Evolutionary conservation across 1,284 basidiomycete species (phyloP).

Genomic region (Ustilago bromivora): DNA sequence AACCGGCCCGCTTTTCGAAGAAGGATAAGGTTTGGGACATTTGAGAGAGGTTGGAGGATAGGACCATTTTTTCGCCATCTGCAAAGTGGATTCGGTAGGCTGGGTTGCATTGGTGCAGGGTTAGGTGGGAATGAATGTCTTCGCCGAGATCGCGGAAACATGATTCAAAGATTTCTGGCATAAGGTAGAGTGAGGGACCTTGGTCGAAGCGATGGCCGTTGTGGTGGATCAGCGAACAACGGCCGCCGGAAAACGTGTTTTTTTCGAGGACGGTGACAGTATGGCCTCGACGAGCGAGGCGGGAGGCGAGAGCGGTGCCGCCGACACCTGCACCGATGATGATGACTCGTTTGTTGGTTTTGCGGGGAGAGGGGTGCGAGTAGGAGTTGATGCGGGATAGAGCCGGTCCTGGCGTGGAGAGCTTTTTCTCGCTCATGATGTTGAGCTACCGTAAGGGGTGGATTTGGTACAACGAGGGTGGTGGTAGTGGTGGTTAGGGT

Average conservation of each 20-base stretch:
- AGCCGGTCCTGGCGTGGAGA: constrained; percentile 7
- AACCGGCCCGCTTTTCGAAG: constrained; percentile 73
- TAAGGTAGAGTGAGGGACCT: constrained; percentile 72
- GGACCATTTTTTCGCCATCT: constrained; percentile 67
- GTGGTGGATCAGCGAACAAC: constrained; percentile 73
- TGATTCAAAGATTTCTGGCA: constrained; percentile 72
- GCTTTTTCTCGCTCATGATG: neutral
- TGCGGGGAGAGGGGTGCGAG: neutral
- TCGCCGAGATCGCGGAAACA: constrained; percentile 72
- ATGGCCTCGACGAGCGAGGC: constrained; percentile 72
- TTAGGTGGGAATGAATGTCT: constrained; percentile 71
- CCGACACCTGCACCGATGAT: constrained; percentile 72
- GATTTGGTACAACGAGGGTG: neutral
- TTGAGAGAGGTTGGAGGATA: constrained; percentile 71
- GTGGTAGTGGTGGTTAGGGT: neutral
- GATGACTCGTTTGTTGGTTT: constrained; percentile 55
- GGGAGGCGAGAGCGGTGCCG: constrained; percentile 72
- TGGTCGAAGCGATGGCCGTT: constrained; percentile 72
- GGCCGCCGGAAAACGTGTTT: constrained; percentile 71
- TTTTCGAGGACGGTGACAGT: constrained; percentile 71
- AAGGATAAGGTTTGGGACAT: constrained; percentile 72
- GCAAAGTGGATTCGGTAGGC: constrained; percentile 64
- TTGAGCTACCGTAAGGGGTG: neutral
- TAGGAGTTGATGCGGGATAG: constrained; percentile 27
- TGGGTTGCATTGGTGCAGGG: constrained; percentile 66